Base-by-base conservation (phyloP, 768 basidiomycete species). In the Mycena capillaripes region DNA sequence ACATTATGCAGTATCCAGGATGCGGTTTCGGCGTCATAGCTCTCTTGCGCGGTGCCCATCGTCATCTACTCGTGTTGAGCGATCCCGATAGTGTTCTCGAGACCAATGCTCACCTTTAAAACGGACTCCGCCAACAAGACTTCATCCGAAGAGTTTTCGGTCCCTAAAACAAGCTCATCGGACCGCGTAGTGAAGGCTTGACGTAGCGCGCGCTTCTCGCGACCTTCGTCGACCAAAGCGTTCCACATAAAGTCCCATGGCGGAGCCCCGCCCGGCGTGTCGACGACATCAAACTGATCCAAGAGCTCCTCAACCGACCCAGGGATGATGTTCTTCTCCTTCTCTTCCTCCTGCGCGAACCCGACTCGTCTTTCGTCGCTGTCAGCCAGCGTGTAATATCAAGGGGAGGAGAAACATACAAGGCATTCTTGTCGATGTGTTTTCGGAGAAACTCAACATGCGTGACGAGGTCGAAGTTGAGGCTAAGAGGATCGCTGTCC, bases 391-490 rank as follows among this genome's bases (percentile, higher is more conserved):
- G 68, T 77, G 74, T 36, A 48, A 48, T 9, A 73, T 48, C 57
- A 17, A 34, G 14, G 6, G 14, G 25, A 11, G 66, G 56, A n/a
- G 10, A 40, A 27, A 88, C 95, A 82, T 77, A 97, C 97, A 98
- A 76, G 2, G 92, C 90, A 79, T 91, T 92, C 82, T 98, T 98
- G 79, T 97, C 95, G 34, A 98, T 85, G 76, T 95, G 89, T 12
- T 86, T 86, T 48, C 97, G 89, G 62, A 98, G 85, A 77, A 96
- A 96, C 73, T 92, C 89, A 34, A 98, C 79, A 76, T 97, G 96
- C n/a, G 87, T 86, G 32, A 91, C 83, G n/a, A 98, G 81, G 78
- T 95, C 89, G 77, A 98, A 97, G 55, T 95, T 89, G 8, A 87
- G 83, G 80, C 92, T 93, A 44, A 83, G 78, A 5, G 89, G 90